Conservation (phyloP, 345 rosid species). For the Ceriops tagal region DNA sequence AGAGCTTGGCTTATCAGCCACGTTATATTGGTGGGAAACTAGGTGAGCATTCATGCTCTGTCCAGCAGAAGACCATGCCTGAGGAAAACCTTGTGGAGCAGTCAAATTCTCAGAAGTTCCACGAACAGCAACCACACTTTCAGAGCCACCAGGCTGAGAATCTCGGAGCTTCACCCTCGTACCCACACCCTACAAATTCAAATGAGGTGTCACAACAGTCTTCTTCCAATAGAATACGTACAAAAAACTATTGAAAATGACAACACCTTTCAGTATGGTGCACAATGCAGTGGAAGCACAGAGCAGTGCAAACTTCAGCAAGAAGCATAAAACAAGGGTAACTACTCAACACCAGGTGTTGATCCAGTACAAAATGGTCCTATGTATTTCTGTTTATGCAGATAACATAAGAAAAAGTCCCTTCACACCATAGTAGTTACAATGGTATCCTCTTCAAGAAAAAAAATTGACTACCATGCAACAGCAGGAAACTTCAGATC, state of each 20-base stretch:
- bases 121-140: constrained; percentile 17
- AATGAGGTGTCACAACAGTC: neutral
- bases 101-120: constrained; percentile 31
- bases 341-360: too few species aligned
- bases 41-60: constrained; percentile 32
- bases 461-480: too few species aligned
- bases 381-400: too few species aligned
- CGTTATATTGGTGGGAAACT: constrained; percentile 12
- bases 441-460: too few species aligned
- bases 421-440: too few species aligned
- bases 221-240: neutral
- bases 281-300: too few species aligned
- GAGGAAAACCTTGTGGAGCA: constrained; percentile 21
- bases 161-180: constrained; percentile 35
- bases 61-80: constrained; percentile 25
- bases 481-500: too few species aligned
- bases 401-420: too few species aligned
- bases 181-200: constrained; percentile 26
- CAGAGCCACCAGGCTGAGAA: constrained; percentile 27
- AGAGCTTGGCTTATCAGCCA: constrained; percentile 8
- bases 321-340: too few species aligned
- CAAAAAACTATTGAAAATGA: neutral
- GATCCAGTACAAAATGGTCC: too few species aligned
- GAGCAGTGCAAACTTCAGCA: too few species aligned
- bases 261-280: too few species aligned